A percentile compares a stretch with the other conserved stretches of the same genome.
phyloP scores from a whole-genome alignment of 2,329 filamentous ascomycete genomes.

The Esteya vermicola region DNA sequence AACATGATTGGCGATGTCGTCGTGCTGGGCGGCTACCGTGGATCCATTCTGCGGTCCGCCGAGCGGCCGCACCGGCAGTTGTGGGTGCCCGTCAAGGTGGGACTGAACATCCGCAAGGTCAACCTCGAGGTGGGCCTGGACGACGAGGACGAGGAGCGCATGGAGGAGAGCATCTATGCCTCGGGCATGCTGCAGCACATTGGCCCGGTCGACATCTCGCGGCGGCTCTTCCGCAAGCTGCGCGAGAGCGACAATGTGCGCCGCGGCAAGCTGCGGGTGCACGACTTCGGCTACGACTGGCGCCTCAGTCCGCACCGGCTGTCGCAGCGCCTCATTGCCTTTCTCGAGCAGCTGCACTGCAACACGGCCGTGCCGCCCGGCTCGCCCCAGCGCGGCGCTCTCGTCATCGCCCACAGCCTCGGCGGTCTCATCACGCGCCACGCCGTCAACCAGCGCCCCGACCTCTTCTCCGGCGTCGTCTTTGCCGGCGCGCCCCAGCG shows the following conservation, averaged over 20 bases:
- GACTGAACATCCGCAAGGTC: conserved; percentile 79
- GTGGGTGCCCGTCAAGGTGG: conserved; percentile 90
- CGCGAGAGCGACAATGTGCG: conserved; percentile 59
- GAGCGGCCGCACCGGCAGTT: conserved; percentile 72
- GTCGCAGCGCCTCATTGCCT: conserved; percentile 56
- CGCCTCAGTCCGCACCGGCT: conserved; percentile 68
- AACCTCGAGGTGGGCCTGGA: conserved; percentile 78
- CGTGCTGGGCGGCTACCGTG: conserved; percentile 78
- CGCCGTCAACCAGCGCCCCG: conserved; percentile 70
- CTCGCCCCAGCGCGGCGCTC: conserved; percentile 45
- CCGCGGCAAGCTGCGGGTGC: conserved; percentile 58
- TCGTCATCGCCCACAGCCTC: conserved; percentile 74
- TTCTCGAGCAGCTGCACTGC: conserved; percentile 58
- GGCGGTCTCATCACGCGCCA: conserved; percentile 81
- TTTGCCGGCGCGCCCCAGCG: conserved; percentile 76
- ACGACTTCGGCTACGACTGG: conserved; percentile 95
- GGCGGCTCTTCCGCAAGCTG: conserved; percentile 65
- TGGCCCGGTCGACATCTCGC: conserved; percentile 80
- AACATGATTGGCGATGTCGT: conserved; percentile 72
- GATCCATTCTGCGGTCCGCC: conserved; percentile 75
- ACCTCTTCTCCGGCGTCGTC: conserved; percentile 73
- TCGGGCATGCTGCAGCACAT: conserved; percentile 86
- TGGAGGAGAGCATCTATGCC: conserved; percentile 70
- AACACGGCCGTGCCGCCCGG: conserved; percentile 41
- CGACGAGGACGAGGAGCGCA: conserved; percentile 67